Percentiles rank a stretch among this genome's conserved stretches.
Evolutionary conservation across 225 moss, liverwort and hornwort genomes (phyloP).

Genomic region (Takakia lepidozioides): DNA sequence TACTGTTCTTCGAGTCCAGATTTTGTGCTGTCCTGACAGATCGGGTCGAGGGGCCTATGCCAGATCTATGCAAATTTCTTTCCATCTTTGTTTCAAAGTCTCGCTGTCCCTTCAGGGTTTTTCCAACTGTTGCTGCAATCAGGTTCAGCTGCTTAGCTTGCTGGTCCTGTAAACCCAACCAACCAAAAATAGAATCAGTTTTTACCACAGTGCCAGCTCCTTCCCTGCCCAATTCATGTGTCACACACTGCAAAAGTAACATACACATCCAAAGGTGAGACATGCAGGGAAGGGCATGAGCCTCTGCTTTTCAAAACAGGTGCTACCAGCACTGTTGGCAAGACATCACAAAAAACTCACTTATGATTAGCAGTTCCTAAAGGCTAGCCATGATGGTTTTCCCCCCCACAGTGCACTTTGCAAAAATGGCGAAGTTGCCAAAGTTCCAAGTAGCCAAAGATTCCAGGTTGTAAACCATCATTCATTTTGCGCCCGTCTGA

Average conservation of each 20-base stretch:
- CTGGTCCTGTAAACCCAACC: constrained; percentile 46
- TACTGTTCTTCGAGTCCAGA: not conserved
- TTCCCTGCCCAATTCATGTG: too few relatives aligned
- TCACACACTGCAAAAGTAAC: too few relatives aligned
- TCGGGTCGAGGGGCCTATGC: constrained; percentile 8
- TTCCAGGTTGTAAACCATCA: too few relatives aligned
- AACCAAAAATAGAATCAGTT: not conserved
- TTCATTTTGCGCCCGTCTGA: too few relatives aligned
- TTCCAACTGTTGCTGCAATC: constrained; percentile 44
- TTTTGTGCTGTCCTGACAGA: constrained; percentile 1
- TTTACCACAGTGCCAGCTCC: not conserved
- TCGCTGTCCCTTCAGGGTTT: constrained; percentile 26
- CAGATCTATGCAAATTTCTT: constrained; percentile 20
- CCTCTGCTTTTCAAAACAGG: not conserved
- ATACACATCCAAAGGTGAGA: not conserved
- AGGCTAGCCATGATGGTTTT: too few relatives aligned
- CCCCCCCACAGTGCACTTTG: too few relatives aligned
- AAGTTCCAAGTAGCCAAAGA: too few relatives aligned
- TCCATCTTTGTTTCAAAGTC: constrained; percentile 9
- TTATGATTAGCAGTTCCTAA: too few relatives aligned
- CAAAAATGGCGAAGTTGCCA: too few relatives aligned
- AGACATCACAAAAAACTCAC: not conserved
- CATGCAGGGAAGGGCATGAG: not conserved
- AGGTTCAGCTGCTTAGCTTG: constrained; percentile 84
- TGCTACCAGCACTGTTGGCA: not conserved